Base-by-base conservation (phyloP, 208 protist genomes). In the Trypanosoma platydactyli region DNA sequence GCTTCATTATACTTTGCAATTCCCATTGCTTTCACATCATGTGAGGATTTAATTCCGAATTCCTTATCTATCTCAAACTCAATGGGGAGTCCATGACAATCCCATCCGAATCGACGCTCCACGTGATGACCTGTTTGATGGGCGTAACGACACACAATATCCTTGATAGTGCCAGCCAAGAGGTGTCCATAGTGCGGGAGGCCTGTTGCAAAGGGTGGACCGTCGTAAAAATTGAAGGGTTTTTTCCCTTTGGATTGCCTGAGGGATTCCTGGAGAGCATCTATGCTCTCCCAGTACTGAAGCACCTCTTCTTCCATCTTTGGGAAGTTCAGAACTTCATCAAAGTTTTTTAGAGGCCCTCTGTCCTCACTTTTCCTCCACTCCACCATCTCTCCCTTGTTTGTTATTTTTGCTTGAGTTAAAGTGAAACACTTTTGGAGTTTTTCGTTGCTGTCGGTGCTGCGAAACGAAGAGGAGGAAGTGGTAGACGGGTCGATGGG, bases 201-300 rank as follows among this genome's bases (percentile, higher is more conserved):
- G 0, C 99, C 99, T 29, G 99, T 99, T 33, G 99, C 99, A 73
- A 99, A 99, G n/a, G 99, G 99, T 16, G 99, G 99, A 27, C 99
- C 99, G 81, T 99, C 99, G 73, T 98, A 99, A 76, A 99, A 99
- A 25, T 83, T 91, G 69, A 81, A 97, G 1, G 80, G 75, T 56
- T 83, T 73, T 42, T 81, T 78, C 38, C 96, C 97, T 71, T 98
- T 91, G 29, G 86, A 97, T 41, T 90, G 70, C 79, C 98, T 92
- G 35, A 99, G 65, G 0, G 89, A 98, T 24, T 88, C 93, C 29
- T 97, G 42, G 76, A 99, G 99, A 30, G 97, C 97, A 65, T 99
- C 81, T 52, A 98, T 98, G 49, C 98, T 79, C 38, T 93, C 60
- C 99, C 99, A 99, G 71, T 96, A 86, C 56, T 88, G 61, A 6